Conservation (phyloP, 768 basidiomycete genomes). For the Kondoa malvinella region DNA sequence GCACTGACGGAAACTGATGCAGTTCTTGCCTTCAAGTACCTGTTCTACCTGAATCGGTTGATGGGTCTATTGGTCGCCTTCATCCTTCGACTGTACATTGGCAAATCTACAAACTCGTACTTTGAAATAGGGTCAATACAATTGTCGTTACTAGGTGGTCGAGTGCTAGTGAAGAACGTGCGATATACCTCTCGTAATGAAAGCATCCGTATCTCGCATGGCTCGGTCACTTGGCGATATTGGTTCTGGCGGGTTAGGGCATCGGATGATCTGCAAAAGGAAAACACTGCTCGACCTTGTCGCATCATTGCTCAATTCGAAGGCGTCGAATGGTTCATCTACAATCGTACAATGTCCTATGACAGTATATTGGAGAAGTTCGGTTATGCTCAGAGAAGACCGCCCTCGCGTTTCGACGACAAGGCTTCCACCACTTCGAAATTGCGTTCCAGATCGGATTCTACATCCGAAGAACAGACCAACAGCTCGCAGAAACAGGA, state of each 20-base stretch:
- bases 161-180: conserved; percentile 73
- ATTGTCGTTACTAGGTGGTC: conserved; percentile 68
- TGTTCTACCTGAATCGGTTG: conserved; percentile 84
- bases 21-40: conserved; percentile 31
- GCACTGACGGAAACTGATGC: background rate
- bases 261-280: conserved; percentile 46
- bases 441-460: conserved; percentile 10
- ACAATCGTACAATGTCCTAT: conserved; percentile 74
- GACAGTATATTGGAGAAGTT: conserved; percentile 61
- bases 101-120: conserved; percentile 65
- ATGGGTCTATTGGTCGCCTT: conserved; percentile 52
- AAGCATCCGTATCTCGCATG: conserved; percentile 56
- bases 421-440: conserved; percentile 8
- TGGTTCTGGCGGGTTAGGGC: conserved; percentile 69
- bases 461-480: conserved; percentile 11
- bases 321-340: conserved; percentile 83
- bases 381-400: conserved; percentile 11
- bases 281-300: conserved; percentile 41
- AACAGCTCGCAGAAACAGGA: conserved; percentile 11
- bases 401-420: conserved; percentile 8
- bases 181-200: conserved; percentile 85
- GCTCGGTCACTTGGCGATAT: conserved; percentile 78
- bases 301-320: conserved; percentile 63
- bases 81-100: conserved; percentile 51
- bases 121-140: conserved; percentile 79